Evolutionary conservation across 1,284 basidiomycete species (phyloP), one percentile per base, ranked within the genome.

Genomic region (Trichosporon sp.): DNA sequence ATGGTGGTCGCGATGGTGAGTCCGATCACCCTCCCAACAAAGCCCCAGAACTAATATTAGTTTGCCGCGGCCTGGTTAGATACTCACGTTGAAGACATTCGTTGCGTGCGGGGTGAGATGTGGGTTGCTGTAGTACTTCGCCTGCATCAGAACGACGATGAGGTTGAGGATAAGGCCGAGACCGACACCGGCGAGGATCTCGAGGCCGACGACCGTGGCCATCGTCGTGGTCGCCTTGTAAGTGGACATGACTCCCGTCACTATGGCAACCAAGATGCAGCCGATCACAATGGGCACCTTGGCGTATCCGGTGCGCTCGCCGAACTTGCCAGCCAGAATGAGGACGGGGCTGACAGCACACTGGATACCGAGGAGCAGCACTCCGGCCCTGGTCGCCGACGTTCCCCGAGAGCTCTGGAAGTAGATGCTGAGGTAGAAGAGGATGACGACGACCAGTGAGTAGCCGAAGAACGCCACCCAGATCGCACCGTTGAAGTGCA

Each of bases 1-100:
- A 78, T 68, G 56, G 69, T 76, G 2, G 77, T 78, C 12, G 73
- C 76, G 5, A 74, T 71, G n/a, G 75, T 72, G 71, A 78, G 76
- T 31, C 71, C 71, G 37, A 78, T 43, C 21, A 78, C 75, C 10
- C 77, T 67, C 2, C 77, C 77, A 14, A 78, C 61, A 54, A 78
- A 78, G 16, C 77, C 76, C 69, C 70, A 75, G 37, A 67, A 40
- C 59, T 63, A 31, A n/a, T 37, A 16, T 63, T 31, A 63, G 59
- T 32, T n/a, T 8, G 4, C 2, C 2, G 12, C 10, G 31, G 5
- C 38, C 11, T 10, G 4, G 5, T 21, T 7, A 7, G 14, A 14
- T 10, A 68, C 73, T 71, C 65, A 73, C 70, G 67, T 78, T 78
- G 70, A 76, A 74, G 10, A 76, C 71, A 43, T 71, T 74, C 2